A percentile compares a stretch with the other conserved stretches of the same genome.
Evolutionary conservation across 768 basidiomycete species (phyloP).

Genomic region (Cystobasidium tubakii): DNA sequence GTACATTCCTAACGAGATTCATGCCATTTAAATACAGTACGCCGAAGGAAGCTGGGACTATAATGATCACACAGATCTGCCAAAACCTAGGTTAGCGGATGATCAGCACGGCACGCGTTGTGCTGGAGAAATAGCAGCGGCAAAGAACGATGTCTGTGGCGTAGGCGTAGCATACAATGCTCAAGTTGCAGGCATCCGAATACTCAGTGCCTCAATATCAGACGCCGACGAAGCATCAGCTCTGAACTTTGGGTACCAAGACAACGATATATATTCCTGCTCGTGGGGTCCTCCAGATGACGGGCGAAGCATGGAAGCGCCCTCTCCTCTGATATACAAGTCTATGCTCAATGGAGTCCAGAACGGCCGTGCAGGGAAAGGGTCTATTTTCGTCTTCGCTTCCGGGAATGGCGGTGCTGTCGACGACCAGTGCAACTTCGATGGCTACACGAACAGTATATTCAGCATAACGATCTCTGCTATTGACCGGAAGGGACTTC

Average conservation of each 20-base stretch:
- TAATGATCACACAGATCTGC: conserved; percentile 82
- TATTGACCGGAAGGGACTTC: conserved; percentile 82
- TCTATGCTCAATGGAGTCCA: conserved; percentile 89
- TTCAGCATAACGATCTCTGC: conserved; percentile 95
- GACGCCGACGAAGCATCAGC: conserved; percentile 93
- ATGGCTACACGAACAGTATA: conserved; percentile 97
- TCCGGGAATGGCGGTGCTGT: conserved; percentile 87
- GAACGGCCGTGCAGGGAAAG: conserved; percentile 80
- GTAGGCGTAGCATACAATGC: conserved; percentile 87
- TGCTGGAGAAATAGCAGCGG: conserved; percentile 91
- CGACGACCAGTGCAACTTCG: conserved; percentile 98
- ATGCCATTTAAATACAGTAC: neutral
- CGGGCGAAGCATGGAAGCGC: conserved; percentile 88
- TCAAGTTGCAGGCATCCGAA: conserved; percentile 87
- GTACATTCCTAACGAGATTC: neutral
- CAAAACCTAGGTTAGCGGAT: conserved; percentile 77
- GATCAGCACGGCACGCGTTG: conserved; percentile 98
- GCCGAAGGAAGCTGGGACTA: conserved; percentile 57
- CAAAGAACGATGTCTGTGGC: conserved; percentile 86
- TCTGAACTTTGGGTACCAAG: conserved; percentile 87
- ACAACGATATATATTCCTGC: conserved; percentile 88
- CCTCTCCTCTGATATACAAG: conserved; percentile 81
- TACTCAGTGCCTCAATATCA: conserved; percentile 87
- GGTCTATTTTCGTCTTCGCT: conserved; percentile 92
- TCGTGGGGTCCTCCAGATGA: conserved; percentile 98